Conservation (phyloP, 176 grass and related monocot species). For the Aegilops sharonensis region DNA sequence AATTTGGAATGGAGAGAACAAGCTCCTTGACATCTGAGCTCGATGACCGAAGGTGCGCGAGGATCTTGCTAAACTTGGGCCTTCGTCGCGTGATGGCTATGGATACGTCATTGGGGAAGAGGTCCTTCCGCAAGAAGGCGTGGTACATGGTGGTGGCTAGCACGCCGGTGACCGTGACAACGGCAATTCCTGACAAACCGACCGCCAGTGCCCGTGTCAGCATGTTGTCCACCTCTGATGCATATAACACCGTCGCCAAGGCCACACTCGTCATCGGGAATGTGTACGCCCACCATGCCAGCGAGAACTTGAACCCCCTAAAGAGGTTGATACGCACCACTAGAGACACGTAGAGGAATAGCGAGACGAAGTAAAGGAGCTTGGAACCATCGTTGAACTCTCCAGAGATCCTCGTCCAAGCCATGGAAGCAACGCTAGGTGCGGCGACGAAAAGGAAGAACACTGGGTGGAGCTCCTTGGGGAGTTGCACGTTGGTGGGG, state of each 20-base stretch:
- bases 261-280: constrained; percentile 63
- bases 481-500: constrained; percentile 66
- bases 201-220: constrained; percentile 44
- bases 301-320: constrained; percentile 68
- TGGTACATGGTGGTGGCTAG: constrained; percentile 46
- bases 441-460: constrained; percentile 80
- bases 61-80: not conserved
- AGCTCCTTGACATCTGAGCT: not conserved
- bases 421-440: constrained; percentile 57
- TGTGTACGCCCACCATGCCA: constrained; percentile 84
- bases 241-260: constrained; percentile 49
- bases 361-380: constrained; percentile 50
- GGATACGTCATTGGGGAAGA: constrained; percentile 77
- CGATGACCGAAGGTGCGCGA: not conserved
- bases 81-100: constrained; percentile 44
- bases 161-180: constrained; percentile 31
- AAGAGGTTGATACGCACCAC: constrained; percentile 65
- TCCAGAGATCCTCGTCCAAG: constrained; percentile 50
- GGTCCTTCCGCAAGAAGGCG: constrained; percentile 44
- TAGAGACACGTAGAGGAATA: constrained; percentile 67
- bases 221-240: constrained; percentile 38
- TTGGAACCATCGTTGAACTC: constrained; percentile 40
- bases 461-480: constrained; percentile 70
- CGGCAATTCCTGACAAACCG: constrained; percentile 38
- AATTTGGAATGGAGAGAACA: not conserved